Percentiles rank a stretch among this genome's conserved stretches.
Conservation (phyloP, 345 rosid genomes). For the Citrus hindsii region DNA sequence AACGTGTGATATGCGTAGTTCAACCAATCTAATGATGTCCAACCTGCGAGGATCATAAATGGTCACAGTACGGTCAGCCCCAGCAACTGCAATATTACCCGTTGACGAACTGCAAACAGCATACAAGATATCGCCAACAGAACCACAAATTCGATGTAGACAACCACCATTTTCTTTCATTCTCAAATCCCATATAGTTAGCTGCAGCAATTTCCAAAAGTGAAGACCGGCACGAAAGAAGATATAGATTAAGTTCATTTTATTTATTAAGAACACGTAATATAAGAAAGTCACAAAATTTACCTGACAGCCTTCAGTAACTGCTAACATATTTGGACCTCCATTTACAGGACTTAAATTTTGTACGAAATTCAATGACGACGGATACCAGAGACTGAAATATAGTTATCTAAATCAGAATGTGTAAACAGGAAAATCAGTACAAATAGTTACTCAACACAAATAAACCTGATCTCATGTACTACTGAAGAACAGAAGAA, state of each 20-base stretch:
- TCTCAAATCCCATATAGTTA: conserved; percentile 60
- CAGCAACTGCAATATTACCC: conserved; percentile 60
- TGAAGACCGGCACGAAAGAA: conserved; percentile 8
- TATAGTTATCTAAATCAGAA: conserved; percentile 4
- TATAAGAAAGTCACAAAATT: neutral
- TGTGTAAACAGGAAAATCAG: neutral
- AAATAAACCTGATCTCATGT: neutral
- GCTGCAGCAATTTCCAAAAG: conserved; percentile 35
- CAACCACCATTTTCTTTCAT: conserved; percentile 73
- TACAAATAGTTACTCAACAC: neutral
- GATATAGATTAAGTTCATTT: conserved; percentile 4
- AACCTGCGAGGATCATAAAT: conserved; percentile 81
- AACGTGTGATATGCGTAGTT: neutral
- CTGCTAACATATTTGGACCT: conserved; percentile 38
- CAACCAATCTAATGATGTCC: conserved; percentile 3
- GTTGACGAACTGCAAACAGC: conserved; percentile 53
- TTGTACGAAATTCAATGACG: conserved; percentile 47
- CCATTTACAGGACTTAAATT: conserved; percentile 42
- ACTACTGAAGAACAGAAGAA: neutral
- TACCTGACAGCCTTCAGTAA: conserved; percentile 73
- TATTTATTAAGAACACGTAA: neutral
- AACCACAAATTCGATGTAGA: conserved; percentile 51
- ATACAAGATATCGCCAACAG: conserved; percentile 52
- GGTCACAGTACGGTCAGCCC: conserved; percentile 65
- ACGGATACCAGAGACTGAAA: conserved; percentile 67